A percentile compares a stretch with the other conserved stretches of the same genome.
Conservation (phyloP, 2,329 filamentous ascomycete genomes). For the Aspergillus sergii region DNA sequence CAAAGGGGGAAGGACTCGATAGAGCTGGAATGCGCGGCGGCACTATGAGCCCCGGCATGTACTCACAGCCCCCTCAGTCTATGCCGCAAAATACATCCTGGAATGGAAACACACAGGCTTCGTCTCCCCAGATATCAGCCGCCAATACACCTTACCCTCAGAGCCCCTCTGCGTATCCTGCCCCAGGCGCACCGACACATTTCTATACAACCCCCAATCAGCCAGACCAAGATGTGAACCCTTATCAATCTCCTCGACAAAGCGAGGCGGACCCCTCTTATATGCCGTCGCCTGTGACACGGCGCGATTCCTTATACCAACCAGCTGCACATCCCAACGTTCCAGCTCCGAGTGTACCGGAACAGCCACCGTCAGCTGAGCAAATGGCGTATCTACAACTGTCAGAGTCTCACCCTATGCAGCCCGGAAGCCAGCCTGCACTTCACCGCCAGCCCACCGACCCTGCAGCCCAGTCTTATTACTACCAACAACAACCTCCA, state of each 20-base stretch:
- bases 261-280: conserved; percentile 22
- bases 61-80: conserved; percentile 20
- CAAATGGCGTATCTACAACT: conserved; percentile 21
- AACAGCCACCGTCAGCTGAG: conserved; percentile 20
- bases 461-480: conserved; percentile 23
- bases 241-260: conserved; percentile 24
- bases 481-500: conserved; percentile 22
- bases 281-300: conserved; percentile 24
- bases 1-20: conserved; percentile 20
- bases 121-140: conserved; percentile 25
- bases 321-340: conserved; percentile 17
- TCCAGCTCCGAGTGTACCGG: conserved; percentile 16
- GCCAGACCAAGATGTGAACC: conserved; percentile 17
- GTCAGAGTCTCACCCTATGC: conserved; percentile 17
- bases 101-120: conserved; percentile 24
- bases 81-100: conserved; percentile 22
- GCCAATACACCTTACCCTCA: conserved; percentile 17
- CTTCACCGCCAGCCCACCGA: conserved; percentile 20
- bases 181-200: conserved; percentile 18
- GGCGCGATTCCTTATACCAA: conserved; percentile 27
- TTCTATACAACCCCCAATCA: conserved; percentile 22
- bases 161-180: conserved; percentile 20
- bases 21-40: conserved; percentile 12
- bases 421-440: conserved; percentile 12
- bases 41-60: conserved; percentile 24